Evolutionary conservation across 164 flowering plant species (phyloP).

Genomic region (Houttuynia cordata): DNA sequence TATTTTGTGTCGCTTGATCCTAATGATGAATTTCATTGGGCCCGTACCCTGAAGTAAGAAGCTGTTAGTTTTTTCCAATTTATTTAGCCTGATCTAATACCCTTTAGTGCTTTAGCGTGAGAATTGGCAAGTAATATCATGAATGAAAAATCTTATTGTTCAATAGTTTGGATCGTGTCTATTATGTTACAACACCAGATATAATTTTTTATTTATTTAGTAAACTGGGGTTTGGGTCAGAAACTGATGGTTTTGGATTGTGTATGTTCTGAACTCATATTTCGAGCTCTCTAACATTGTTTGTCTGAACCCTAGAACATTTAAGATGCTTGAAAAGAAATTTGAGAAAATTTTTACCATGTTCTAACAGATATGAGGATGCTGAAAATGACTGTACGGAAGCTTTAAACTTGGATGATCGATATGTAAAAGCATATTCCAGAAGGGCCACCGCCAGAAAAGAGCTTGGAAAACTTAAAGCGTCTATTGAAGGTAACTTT

Average conservation of each 20-base stretch:
- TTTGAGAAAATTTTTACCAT: not conserved
- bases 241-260: no score
- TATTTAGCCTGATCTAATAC: not conserved
- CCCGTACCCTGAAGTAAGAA: not conserved
- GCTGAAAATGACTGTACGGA: constrained; percentile 96
- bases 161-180: no score
- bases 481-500: constrained; percentile 57
- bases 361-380: constrained; percentile 49
- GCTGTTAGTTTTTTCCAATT: not conserved
- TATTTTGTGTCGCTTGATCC: no score
- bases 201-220: no score
- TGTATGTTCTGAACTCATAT: no score
- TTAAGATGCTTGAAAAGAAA: not conserved
- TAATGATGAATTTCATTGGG: not conserved
- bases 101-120: no score
- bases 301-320: no score
- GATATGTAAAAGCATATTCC: constrained; percentile 91
- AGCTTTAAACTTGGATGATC: constrained; percentile 90
- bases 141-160: no score
- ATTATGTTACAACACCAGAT: no score
- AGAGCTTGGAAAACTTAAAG: constrained; percentile 80
- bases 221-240: no score
- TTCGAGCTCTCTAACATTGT: no score
- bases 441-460: constrained; percentile 93
- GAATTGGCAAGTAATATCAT: no score